Conservation (phyloP, 1,284 basidiomycete species). For the Cryptococcus depauperatus region DNA sequence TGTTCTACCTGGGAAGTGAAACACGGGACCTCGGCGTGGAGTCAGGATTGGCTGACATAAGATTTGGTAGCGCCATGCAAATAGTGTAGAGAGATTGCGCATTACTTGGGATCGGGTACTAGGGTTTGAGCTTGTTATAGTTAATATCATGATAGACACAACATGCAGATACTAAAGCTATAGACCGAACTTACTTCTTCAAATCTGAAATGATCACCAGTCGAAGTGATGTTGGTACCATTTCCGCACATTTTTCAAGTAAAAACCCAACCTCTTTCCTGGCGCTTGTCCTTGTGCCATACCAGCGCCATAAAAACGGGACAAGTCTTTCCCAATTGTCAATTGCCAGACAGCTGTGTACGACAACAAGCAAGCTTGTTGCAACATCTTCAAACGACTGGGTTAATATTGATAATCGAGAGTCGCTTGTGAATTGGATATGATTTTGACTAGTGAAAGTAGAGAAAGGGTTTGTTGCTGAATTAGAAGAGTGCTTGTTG, state of each 20-base stretch:
- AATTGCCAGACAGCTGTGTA: slow-evolving; percentile 22
- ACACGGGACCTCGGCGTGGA: slow-evolving; percentile 29
- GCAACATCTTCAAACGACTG: slow-evolving; percentile 1
- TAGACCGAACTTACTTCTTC: slow-evolving; percentile 11
- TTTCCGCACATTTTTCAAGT: slow-evolving; percentile 36
- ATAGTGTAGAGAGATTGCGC: slow-evolving; percentile 25
- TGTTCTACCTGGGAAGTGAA: slow-evolving; percentile 25
- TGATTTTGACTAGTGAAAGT: background rate
- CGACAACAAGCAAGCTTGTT: slow-evolving; percentile 19
- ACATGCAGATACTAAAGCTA: background rate
- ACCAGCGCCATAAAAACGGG: slow-evolving; percentile 27
- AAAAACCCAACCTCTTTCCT: slow-evolving; percentile 22
- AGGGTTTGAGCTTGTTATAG: slow-evolving; percentile 8
- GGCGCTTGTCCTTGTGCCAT: slow-evolving; percentile 6
- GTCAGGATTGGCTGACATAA: slow-evolving; percentile 26
- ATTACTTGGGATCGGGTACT: slow-evolving; percentile 15
- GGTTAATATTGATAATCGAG: background rate
- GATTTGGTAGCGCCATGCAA: slow-evolving; percentile 35
- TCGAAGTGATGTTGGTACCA: slow-evolving; percentile 14
- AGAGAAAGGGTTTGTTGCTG: background rate
- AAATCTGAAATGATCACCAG: slow-evolving; percentile 22
- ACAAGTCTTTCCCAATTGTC: slow-evolving; percentile 30
- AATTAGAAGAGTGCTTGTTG: background rate
- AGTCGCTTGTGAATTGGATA: background rate
- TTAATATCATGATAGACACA: background rate